These are phyloP conservation scores for Xerocomus amazonicus DNA, from an alignment of 1,284 basidiomycete genomes.

Conservation along the genomic window DNA sequence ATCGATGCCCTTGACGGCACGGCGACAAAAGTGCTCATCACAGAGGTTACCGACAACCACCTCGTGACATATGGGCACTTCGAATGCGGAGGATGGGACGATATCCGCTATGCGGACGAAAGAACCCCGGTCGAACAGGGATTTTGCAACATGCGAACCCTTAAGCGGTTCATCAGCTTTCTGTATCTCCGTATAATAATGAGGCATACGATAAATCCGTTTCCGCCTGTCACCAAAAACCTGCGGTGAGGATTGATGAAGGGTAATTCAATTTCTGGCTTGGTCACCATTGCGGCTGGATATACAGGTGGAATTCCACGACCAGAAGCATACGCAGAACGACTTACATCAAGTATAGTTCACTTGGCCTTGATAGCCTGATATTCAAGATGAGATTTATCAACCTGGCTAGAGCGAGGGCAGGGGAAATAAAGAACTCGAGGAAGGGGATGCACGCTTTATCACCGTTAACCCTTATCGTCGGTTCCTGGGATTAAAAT, in stretches of 20 bases:
- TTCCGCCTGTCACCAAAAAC: conserved; percentile 51
- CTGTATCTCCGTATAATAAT: neutral
- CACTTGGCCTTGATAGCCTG: neutral
- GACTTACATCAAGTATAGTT: neutral
- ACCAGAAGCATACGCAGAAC: neutral
- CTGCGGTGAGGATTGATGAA: conserved; percentile 10
- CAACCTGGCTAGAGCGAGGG: neutral
- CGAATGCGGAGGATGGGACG: conserved; percentile 25
- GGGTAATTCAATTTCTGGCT: neutral
- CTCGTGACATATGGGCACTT: conserved; percentile 34
- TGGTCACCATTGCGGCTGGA: conserved; percentile 5
- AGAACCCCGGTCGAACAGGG: conserved; percentile 33
- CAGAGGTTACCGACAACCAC: conserved; percentile 45
- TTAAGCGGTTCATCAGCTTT: conserved; percentile 19
- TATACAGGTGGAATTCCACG: neutral
- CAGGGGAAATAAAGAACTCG: neutral
- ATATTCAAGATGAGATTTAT: neutral
- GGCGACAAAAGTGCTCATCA: conserved; percentile 39
- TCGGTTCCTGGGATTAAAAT: neutral
- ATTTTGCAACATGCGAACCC: conserved; percentile 51
- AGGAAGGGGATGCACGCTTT: conserved; percentile 1
- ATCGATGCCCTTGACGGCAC: conserved; percentile 38
- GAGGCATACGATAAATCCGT: conserved; percentile 54
- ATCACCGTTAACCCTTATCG: neutral
- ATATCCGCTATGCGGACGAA: conserved; percentile 47